These are phyloP conservation scores for Eucalyptus cloeziana DNA, from an alignment of 345 rosid species.

Conservation along the genomic window DNA sequence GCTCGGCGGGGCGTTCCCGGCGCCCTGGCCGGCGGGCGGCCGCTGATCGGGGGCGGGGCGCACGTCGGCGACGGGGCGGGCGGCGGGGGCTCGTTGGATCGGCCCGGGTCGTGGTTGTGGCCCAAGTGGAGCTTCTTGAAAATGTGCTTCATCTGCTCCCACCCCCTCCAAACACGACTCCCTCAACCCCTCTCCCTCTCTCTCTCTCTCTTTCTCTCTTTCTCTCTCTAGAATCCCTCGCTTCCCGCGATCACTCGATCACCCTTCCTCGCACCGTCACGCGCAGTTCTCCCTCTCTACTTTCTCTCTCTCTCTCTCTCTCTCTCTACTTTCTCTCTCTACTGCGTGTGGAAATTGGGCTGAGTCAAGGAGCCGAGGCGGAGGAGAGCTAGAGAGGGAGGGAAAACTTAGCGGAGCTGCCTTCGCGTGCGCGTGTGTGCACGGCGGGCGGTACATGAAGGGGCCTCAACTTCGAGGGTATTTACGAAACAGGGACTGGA, in stretches of 20 bases:
- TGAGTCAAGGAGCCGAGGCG: not conserved
- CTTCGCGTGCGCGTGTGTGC: not conserved
- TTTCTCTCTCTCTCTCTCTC: not conserved
- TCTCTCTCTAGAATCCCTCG: not conserved
- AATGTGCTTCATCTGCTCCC: constrained; percentile 68
- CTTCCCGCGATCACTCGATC: not conserved
- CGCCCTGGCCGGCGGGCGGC: not conserved
- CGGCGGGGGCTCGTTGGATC: constrained; percentile 50
- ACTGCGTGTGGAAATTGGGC: not conserved
- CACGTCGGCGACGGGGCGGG: constrained; percentile 1
- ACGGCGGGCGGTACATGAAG: not conserved
- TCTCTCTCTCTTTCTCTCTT: not conserved
- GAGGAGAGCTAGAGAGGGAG: not conserved
- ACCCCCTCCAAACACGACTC: not conserved
- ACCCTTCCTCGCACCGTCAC: not conserved
- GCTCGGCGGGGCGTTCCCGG: constrained; percentile 20
- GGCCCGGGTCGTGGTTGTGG: constrained; percentile 54
- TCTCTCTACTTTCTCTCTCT: not conserved
- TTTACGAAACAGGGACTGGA: not conserved
- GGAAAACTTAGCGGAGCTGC: constrained; percentile 16
- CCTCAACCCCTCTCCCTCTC: not conserved
- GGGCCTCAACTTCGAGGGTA: not conserved
- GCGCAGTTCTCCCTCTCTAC: not conserved
- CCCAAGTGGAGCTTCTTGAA: constrained; percentile 88
- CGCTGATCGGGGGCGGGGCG: not conserved